phyloP scores from a whole-genome alignment of 768 basidiomycete species.

The Wakefieldia striispora region DNA sequence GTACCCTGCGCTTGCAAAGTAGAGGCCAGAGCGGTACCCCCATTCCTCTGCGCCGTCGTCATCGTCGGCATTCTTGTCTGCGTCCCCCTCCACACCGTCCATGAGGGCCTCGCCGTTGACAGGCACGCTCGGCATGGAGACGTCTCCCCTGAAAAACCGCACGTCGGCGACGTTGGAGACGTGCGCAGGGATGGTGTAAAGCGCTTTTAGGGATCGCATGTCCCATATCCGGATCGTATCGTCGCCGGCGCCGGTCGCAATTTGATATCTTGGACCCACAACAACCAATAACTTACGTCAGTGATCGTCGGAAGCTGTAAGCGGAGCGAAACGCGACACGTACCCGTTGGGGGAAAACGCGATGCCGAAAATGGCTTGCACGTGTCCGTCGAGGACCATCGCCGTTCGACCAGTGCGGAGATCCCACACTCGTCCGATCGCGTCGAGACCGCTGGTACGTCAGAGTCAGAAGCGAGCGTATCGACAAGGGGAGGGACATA shows the following conservation, averaged over 20 bases:
- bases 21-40: conserved; percentile 83
- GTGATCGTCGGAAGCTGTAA: neutral
- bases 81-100: conserved; percentile 42
- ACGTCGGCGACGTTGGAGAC: conserved; percentile 93
- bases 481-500: conserved; percentile 25
- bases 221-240: conserved; percentile 99
- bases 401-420: conserved; percentile 91
- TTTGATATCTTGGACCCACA: conserved; percentile 71
- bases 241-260: conserved; percentile 95
- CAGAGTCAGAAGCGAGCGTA: neutral
- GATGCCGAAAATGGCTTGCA: conserved; percentile 86
- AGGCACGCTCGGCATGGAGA: conserved; percentile 42
- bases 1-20: conserved; percentile 91
- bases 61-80: conserved; percentile 29
- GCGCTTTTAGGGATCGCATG: conserved; percentile 86
- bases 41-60: conserved; percentile 52
- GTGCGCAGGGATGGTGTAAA: conserved; percentile 97
- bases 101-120: conserved; percentile 48
- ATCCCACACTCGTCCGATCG: conserved; percentile 98
- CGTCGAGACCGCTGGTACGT: conserved; percentile 79
- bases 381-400: conserved; percentile 97
- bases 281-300: conserved; percentile 6
- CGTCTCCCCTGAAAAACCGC: conserved; percentile 82
- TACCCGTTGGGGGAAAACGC: conserved; percentile 97
- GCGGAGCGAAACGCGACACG: conserved; percentile 27